phyloP scores from a whole-genome alignment of 805 yeast species.

The Starmerella potacharoeniae region DNA sequence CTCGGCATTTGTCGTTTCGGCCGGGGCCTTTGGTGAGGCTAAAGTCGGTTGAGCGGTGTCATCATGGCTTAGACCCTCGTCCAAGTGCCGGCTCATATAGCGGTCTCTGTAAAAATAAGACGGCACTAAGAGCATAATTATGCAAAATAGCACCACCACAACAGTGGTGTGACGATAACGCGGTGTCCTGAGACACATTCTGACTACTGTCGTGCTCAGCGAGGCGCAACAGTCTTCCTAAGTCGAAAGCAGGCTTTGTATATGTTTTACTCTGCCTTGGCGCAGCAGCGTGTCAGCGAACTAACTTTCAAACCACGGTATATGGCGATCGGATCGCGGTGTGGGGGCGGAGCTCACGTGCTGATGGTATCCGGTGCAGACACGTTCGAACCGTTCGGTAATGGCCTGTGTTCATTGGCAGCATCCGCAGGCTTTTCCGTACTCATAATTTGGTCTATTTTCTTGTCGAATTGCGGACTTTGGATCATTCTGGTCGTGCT shows the following conservation, averaged over 20 bases:
- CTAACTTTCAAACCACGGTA: background rate
- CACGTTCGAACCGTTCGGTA: background rate
- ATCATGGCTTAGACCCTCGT: too few species aligned
- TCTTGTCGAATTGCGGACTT: slow-evolving; percentile 25
- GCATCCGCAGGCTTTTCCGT: background rate
- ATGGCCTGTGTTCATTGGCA: background rate
- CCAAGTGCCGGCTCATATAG: background rate
- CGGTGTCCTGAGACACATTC: background rate
- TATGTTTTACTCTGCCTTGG: background rate
- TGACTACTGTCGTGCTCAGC: background rate
- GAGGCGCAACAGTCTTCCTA: too few species aligned
- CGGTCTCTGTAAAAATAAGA: background rate
- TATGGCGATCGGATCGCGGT: background rate
- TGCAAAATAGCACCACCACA: background rate
- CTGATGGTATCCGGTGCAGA: background rate
- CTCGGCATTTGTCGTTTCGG: background rate
- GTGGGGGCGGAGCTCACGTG: slow-evolving; percentile 28
- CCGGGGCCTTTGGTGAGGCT: background rate
- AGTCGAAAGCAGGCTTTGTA: too few species aligned
- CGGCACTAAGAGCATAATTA: background rate
- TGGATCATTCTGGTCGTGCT: slow-evolving; percentile 14
- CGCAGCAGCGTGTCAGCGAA: background rate
- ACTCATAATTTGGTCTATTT: slow-evolving; percentile 3
- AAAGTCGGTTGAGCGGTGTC: background rate
- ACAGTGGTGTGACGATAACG: background rate